Evolutionary conservation across 2,329 filamentous ascomycete species (phyloP).

Genomic region (Blumeriella jaapii): DNA sequence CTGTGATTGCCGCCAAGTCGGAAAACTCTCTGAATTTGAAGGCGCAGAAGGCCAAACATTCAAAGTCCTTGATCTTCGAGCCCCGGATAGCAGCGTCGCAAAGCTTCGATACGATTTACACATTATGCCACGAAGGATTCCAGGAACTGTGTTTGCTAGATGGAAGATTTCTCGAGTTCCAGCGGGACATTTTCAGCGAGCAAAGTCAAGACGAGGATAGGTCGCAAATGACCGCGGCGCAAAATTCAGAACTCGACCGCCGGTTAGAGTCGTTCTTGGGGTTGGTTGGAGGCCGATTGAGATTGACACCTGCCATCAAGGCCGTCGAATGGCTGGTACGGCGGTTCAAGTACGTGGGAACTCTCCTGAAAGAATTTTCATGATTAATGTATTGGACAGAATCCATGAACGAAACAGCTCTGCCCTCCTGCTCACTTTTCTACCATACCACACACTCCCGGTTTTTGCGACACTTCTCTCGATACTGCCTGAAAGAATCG

Average conservation of each 20-base stretch:
- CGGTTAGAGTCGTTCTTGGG: slow-evolving; percentile 75
- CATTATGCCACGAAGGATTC: slow-evolving; percentile 80
- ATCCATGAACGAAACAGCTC: slow-evolving; percentile 86
- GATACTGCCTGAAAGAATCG: slow-evolving; percentile 67
- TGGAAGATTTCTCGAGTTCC: slow-evolving; percentile 62
- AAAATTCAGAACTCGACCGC: slow-evolving; percentile 72
- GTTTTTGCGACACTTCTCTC: slow-evolving; percentile 79
- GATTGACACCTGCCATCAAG: slow-evolving; percentile 80
- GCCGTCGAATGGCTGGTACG: slow-evolving; percentile 90
- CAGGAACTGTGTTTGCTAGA: slow-evolving; percentile 86
- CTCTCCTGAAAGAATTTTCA: not conserved
- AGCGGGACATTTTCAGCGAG: slow-evolving; percentile 76
- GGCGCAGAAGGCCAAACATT: slow-evolving; percentile 82
- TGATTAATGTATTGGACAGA: too few species aligned
- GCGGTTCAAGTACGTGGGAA: slow-evolving; percentile 60
- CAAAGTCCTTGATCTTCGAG: slow-evolving; percentile 91
- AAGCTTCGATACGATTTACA: slow-evolving; percentile 80
- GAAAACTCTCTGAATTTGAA: slow-evolving; percentile 87
- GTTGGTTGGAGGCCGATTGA: slow-evolving; percentile 62
- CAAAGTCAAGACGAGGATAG: slow-evolving; percentile 86
- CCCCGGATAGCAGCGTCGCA: slow-evolving; percentile 73
- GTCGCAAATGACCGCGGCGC: slow-evolving; percentile 65
- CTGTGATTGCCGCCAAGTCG: slow-evolving; percentile 80
- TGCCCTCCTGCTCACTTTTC: slow-evolving; percentile 68
- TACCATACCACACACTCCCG: slow-evolving; percentile 82